Evolutionary conservation across 2,329 filamentous ascomycete genomes (phyloP), one percentile per base, ranked within the genome.

Genomic region (Trichocomaceae sp.): DNA sequence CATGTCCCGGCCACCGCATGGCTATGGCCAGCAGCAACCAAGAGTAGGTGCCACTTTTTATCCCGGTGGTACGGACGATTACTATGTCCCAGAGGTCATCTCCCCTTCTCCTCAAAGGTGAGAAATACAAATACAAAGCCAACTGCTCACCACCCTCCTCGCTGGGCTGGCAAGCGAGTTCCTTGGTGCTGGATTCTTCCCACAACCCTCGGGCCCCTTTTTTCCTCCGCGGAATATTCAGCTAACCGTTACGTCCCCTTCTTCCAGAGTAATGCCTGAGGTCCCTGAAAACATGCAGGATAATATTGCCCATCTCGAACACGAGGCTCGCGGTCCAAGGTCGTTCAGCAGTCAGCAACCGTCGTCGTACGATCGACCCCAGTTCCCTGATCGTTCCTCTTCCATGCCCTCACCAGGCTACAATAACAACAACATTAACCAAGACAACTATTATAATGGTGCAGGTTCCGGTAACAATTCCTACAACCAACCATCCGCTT

Each of bases 271-370:
- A 67, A 96, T 92, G 84, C 88, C 90, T 70, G 90, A 96, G 79
- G 90, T 96, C 62, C 90, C 92, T 63, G 88, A 92, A 74, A 92
- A 96, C 74, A 96, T 99, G 83, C 90, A 96, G 76, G 86, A 95
- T 67, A 92, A 88, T 73, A 82, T 99, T 61, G 88, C 92, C 66
- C 86, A 91, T 71, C 83, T 99, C 76, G 91, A 96, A 78, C 80
- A 90, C 58, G 85, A 90, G 77, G 86, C 87, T 58, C 65, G 66
- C 52, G 66, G 65, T 49, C 66, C 75, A 72, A 75, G 80, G 77
- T 62, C 62, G 39, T 67, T 71, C 47, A 65, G 15, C 49, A 20
- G 44, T 29, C 42, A 47, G 31, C 44, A 47, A 47, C 63, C 64
- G 26, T 56, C 62, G 48, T 46, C 56, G 20, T 69, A 70, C 54